Percentiles rank a stretch among this genome's conserved stretches.
phyloP scores from a whole-genome alignment of 108 stramenopile genomes.

The Nitzschia palea region DNA sequence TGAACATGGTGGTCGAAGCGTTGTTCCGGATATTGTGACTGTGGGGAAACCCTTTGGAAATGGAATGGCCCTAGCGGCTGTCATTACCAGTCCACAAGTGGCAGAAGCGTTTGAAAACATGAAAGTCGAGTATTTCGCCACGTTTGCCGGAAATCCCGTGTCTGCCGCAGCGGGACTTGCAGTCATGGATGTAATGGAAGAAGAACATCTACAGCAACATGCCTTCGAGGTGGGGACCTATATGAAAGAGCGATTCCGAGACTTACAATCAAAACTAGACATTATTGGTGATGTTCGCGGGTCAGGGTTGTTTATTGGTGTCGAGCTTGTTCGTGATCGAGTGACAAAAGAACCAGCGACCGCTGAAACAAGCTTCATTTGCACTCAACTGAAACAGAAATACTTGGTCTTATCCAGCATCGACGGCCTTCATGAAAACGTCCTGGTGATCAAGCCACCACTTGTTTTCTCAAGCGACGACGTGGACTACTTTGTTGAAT shows the following conservation, averaged over 20 bases:
- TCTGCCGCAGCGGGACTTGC: slow-evolving; percentile 86
- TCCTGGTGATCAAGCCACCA: slow-evolving; percentile 94
- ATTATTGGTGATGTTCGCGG: slow-evolving; percentile 94
- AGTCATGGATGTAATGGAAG: slow-evolving; percentile 78
- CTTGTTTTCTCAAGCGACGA: slow-evolving; percentile 83
- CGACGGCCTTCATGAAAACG: slow-evolving; percentile 91
- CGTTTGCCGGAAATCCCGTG: slow-evolving; percentile 95
- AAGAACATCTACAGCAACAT: slow-evolving; percentile 76
- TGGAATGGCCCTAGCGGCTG: slow-evolving; percentile 94
- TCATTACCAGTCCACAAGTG: slow-evolving; percentile 71
- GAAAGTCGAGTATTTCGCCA: slow-evolving; percentile 97
- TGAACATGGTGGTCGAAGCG: slow-evolving; percentile 60
- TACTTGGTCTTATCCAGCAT: slow-evolving; percentile 78
- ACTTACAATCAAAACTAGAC: slow-evolving; percentile 29
- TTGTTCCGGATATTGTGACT: slow-evolving; percentile 97
- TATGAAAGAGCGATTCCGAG: slow-evolving; percentile 47
- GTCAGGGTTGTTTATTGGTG: slow-evolving; percentile 90
- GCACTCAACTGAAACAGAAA: slow-evolving; percentile 70
- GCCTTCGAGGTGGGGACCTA: slow-evolving; percentile 77
- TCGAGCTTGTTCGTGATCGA: slow-evolving; percentile 81
- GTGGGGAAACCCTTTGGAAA: slow-evolving; percentile 97
- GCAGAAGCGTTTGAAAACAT: slow-evolving; percentile 80
- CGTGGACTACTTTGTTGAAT: slow-evolving; percentile 66
- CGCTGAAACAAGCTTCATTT: slow-evolving; percentile 73
- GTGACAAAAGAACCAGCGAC: slow-evolving; percentile 65